Evolutionary conservation across 768 basidiomycete genomes (phyloP).

Genomic region (Lactarius psammicola): DNA sequence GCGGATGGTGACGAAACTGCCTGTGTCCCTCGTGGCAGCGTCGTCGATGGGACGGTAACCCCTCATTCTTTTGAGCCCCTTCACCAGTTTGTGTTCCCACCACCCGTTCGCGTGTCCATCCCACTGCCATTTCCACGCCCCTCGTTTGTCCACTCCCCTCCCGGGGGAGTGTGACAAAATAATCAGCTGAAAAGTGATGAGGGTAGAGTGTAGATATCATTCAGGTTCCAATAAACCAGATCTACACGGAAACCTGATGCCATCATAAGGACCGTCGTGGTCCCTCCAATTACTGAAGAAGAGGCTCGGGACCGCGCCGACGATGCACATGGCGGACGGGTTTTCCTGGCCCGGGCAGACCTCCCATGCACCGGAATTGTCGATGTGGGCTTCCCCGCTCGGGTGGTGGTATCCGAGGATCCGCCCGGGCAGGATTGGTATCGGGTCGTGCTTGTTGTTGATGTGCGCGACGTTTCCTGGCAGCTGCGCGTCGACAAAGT

Average conservation of each 20-base stretch:
- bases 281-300: neutral
- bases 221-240: neutral
- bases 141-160: too few species aligned
- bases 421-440: conserved; percentile 58
- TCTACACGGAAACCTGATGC: neutral
- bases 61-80: too few species aligned
- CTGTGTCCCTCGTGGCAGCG: too few species aligned
- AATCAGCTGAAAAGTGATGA: too few species aligned
- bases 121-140: too few species aligned
- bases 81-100: too few species aligned
- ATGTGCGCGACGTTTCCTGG: conserved; percentile 33
- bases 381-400: conserved; percentile 54
- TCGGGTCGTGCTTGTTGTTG: conserved; percentile 41
- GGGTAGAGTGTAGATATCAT: neutral
- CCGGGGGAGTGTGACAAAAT: too few species aligned
- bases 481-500: conserved; percentile 27
- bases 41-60: too few species aligned
- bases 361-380: conserved; percentile 40
- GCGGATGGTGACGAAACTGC: too few species aligned
- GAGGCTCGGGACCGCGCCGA: neutral
- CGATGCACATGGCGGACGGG: neutral
- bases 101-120: too few species aligned
- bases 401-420: conserved; percentile 52
- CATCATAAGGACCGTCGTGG: conserved; percentile 3
- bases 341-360: conserved; percentile 40